These are phyloP conservation scores for Corynespora cassiicola DNA, from an alignment of 2,329 filamentous ascomycete genomes.

Conservation along the genomic window DNA sequence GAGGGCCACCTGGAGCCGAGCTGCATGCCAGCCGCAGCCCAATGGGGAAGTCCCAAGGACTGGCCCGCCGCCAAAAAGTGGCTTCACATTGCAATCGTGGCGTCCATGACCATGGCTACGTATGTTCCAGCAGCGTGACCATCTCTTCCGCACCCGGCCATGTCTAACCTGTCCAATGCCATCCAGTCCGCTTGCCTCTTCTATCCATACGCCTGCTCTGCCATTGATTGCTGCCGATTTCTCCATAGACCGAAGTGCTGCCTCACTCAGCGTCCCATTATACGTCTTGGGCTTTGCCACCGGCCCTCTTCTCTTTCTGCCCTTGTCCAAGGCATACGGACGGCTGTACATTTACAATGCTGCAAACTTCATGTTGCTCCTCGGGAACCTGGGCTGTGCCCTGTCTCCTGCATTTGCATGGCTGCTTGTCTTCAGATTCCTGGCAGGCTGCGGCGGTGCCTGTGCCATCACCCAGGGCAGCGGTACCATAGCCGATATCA, in stretches of 20 bases:
- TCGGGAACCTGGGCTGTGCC: slow-evolving; percentile 49
- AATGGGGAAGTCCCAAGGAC: no score
- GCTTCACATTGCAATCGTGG: slow-evolving; percentile 7
- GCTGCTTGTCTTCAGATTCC: slow-evolving; percentile 21
- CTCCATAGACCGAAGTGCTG: slow-evolving; percentile 7
- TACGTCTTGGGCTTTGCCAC: slow-evolving; percentile 21
- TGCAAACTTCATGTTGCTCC: slow-evolving; percentile 53
- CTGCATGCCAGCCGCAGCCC: no score
- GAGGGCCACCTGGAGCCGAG: no score
- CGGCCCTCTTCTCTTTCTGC: slow-evolving; percentile 17
- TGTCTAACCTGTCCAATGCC: neutral
- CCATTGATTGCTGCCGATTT: slow-evolving; percentile 22
- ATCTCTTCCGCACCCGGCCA: neutral
- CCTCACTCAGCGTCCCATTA: slow-evolving; percentile 13
- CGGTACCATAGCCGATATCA: slow-evolving; percentile 32
- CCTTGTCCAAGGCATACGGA: slow-evolving; percentile 23
- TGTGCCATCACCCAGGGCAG: slow-evolving; percentile 25
- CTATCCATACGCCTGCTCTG: slow-evolving; percentile 24
- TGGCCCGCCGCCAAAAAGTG: slow-evolving; percentile 8
- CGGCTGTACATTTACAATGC: slow-evolving; percentile 15
- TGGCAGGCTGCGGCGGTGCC: slow-evolving; percentile 14
- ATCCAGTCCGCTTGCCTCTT: slow-evolving; percentile 12
- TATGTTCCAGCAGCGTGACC: neutral
- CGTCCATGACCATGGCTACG: slow-evolving; percentile 9
- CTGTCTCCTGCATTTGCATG: slow-evolving; percentile 13